phyloP scores from a whole-genome alignment of 106 monocot species.

The Allium cepa region DNA sequence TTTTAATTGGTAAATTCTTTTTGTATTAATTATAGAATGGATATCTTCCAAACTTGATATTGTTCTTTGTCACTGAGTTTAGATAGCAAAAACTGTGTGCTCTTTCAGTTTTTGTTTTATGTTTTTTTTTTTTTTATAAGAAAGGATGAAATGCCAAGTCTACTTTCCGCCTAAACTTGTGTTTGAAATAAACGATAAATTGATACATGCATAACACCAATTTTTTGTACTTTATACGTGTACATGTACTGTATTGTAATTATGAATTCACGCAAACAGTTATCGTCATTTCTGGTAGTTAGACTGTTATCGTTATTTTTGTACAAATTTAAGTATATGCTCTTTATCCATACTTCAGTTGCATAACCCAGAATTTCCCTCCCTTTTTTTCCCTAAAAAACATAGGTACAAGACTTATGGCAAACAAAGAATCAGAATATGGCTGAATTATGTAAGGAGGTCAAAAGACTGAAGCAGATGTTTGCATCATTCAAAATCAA shows the following conservation, averaged over 20 bases:
- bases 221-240: background rate
- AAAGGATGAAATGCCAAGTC: too few species aligned
- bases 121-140: too few species aligned
- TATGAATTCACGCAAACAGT: background rate
- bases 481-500: slow-evolving; percentile 49
- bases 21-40: background rate
- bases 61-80: background rate
- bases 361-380: background rate
- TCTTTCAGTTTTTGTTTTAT: background rate
- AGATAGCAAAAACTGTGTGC: background rate
- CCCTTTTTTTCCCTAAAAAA: background rate
- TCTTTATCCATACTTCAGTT: background rate
- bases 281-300: background rate
- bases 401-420: slow-evolving; percentile 51
- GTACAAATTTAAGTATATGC: background rate
- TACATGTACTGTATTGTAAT: background rate
- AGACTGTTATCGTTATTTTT: background rate
- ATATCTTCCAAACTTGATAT: background rate
- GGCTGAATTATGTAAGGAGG: slow-evolving; percentile 39
- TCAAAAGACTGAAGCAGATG: slow-evolving; percentile 41
- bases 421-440: slow-evolving; percentile 37
- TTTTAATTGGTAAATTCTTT: background rate
- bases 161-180: too few species aligned
- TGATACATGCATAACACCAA: background rate
- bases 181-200: background rate